These are phyloP conservation scores for Solanum chaucha DNA, from an alignment of 257 asterid species.

Conservation along the genomic window DNA sequence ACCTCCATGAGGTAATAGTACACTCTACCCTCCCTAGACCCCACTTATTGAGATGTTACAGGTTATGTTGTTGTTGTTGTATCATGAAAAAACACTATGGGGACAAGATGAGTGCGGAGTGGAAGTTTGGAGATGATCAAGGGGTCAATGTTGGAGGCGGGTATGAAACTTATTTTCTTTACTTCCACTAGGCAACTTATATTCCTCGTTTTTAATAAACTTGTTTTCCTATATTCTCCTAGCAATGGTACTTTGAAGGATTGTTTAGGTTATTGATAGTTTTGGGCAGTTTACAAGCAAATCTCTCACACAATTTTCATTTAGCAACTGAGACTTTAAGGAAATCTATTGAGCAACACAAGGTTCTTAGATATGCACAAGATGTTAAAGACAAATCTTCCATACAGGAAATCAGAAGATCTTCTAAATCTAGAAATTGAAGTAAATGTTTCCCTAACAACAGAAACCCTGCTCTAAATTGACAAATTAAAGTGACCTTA, in stretches of 20 bases:
- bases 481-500: not conserved
- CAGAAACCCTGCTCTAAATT: not conserved
- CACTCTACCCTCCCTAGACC: no score
- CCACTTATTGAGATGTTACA: no score
- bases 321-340: not conserved
- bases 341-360: not conserved
- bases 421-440: not conserved
- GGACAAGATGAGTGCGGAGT: not conserved
- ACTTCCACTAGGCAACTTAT: no score
- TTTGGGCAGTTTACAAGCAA: not conserved
- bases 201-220: no score
- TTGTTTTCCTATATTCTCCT: no score
- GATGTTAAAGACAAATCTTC: not conserved
- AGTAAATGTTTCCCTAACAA: not conserved
- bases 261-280: not conserved
- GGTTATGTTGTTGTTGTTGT: no score
- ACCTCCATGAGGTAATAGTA: no score
- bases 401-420: not conserved
- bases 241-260: not conserved
- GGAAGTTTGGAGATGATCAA: not conserved
- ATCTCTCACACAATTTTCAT: not conserved
- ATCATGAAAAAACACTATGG: not conserved
- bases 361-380: not conserved
- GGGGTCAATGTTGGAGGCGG: not conserved
- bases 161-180: no score